Evolutionary conservation across 257 asterid species (phyloP).

Genomic region (Solanum lignicaule): DNA sequence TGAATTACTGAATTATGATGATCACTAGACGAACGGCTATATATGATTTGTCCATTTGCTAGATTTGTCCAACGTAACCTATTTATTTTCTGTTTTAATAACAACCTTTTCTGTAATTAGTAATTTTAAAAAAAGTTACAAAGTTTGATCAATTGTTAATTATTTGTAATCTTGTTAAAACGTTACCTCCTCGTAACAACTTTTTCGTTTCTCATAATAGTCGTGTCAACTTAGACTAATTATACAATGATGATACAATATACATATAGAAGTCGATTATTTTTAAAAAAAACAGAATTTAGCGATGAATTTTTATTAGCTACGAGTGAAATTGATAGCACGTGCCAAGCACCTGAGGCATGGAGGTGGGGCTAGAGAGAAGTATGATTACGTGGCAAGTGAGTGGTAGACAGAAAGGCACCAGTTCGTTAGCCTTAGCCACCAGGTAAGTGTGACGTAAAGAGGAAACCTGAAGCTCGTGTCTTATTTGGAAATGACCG

Average conservation of each 20-base stretch:
- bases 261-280: too few species aligned
- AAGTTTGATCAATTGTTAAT: neutral
- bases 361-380: neutral
- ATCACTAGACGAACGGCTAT: neutral
- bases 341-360: neutral
- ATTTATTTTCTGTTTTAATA: neutral
- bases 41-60: neutral
- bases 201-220: neutral
- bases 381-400: neutral
- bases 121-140: neutral
- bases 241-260: too few species aligned
- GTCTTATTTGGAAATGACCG: conserved; percentile 2
- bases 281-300: too few species aligned
- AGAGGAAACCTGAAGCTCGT: neutral
- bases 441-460: neutral
- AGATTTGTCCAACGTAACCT: neutral
- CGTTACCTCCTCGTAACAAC: neutral
- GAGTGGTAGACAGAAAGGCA: neutral
- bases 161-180: neutral
- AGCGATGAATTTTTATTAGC: neutral
- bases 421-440: neutral
- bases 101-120: neutral
- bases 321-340: neutral
- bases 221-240: neutral
- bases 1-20: neutral